Evolutionary conservation across 345 rosid species (phyloP), one percentile per base, ranked within the genome.

Genomic region (Hibiscus mutabilis): DNA sequence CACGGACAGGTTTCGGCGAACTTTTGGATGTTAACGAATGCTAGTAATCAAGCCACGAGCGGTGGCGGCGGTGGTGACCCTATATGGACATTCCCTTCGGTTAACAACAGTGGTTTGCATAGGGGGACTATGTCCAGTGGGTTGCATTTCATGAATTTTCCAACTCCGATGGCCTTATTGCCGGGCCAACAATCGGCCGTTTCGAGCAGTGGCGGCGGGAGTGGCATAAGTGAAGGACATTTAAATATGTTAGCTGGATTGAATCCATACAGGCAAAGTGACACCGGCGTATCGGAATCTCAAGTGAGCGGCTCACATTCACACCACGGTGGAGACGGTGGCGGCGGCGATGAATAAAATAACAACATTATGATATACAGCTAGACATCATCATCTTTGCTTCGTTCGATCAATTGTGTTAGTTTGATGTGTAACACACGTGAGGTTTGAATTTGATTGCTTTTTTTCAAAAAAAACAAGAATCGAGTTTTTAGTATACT

Each of bases 71-170:
- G 14, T 15, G 97, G 89, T 79, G 92, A 15, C 2, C 55, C 98
- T 1, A 76, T 87, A 49, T 93, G 98, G 98, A 86, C 98, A 64
- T 88, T 89, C 72, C 94, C 97, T 6, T 78, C 97, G 0, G 88
- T 84, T 3, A 88, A 86, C 65, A 91, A 91, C 9, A 88, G 85
- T 51, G 88, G 80, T 73, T 76, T 88, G 79, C 89, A 93, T 66
- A 82, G 97, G 60, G 85, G 96, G 46, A 80, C 82, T 62, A 86
- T 86, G 82, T 84, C 96, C 0, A 89, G 93, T 70, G 98, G 94
- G 14, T 85, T 93, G 31, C 97, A 93, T 85, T 88, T 93, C 70
- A 93, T 93, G 98, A 93, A 93, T 74, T 93, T 91, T 64, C 88
- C 97, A 2, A 78, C 93, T 0, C 96, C 98, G 6, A 80, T 94